These are phyloP conservation scores for Penicillium pancosmium DNA, from an alignment of 495 filamentous ascomycete genomes.

Conservation along the genomic window DNA sequence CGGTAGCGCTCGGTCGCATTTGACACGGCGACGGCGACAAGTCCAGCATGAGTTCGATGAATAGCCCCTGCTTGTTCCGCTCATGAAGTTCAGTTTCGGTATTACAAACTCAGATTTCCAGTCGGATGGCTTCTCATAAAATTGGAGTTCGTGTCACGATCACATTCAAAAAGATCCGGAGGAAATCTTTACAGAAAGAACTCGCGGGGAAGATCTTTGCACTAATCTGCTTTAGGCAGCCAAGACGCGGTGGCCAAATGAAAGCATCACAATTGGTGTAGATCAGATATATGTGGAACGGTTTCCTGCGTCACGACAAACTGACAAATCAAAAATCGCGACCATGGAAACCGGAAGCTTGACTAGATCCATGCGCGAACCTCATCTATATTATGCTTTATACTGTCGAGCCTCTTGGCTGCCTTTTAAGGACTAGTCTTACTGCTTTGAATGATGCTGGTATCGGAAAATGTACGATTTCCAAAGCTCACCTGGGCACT, in stretches of 20 bases:
- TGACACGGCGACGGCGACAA: slow-evolving; percentile 23
- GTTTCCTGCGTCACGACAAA: not conserved
- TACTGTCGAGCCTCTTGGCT: not conserved
- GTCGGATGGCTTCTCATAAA: no score
- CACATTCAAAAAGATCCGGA: not conserved
- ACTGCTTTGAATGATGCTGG: no score
- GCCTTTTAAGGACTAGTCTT: not conserved
- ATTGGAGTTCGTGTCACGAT: not conserved
- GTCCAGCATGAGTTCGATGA: slow-evolving; percentile 21
- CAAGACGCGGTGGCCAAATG: not conserved
- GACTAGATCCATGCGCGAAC: not conserved
- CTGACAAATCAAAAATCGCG: slow-evolving; percentile 2
- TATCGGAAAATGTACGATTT: no score
- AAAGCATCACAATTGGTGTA: not conserved
- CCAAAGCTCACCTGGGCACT: no score
- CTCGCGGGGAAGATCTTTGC: not conserved
- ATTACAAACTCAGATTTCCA: not conserved
- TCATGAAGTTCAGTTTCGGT: not conserved
- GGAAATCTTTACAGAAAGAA: not conserved
- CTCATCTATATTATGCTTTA: not conserved
- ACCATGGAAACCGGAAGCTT: not conserved
- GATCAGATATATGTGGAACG: not conserved
- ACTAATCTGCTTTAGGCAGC: not conserved
- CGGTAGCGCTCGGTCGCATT: slow-evolving; percentile 26
- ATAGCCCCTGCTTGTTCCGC: not conserved